Percentiles rank a stretch among this genome's conserved stretches.
Evolutionary conservation across 305 asterid species (phyloP).

Genomic region (Fraxinus floribunda): DNA sequence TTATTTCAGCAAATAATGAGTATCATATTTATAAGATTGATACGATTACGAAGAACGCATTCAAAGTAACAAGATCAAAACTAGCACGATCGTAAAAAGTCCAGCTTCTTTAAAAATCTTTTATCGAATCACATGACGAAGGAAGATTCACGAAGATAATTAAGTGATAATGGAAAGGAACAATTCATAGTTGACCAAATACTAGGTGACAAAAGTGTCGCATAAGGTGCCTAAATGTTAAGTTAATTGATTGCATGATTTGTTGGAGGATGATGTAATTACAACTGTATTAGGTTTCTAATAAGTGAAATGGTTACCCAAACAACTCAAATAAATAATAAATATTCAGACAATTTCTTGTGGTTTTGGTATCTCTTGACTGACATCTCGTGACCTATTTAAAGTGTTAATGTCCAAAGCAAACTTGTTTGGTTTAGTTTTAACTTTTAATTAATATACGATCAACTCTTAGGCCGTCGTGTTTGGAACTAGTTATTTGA

Average conservation of each 20-base stretch:
- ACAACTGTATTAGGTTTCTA: constrained; percentile 37
- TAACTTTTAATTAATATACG: constrained; percentile 10
- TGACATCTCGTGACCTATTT: constrained; percentile 52
- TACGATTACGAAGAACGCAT: too few relatives aligned
- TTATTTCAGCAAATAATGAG: background rate
- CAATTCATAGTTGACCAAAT: constrained; percentile 39
- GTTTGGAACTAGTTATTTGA: background rate
- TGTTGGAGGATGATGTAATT: constrained; percentile 39
- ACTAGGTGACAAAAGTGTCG: constrained; percentile 31
- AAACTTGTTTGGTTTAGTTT: constrained; percentile 34
- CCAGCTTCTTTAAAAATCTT: background rate
- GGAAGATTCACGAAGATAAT: background rate
- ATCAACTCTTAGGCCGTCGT: constrained; percentile 20
- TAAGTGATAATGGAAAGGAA: background rate
- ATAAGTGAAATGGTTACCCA: constrained; percentile 26
- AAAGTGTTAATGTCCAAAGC: background rate
- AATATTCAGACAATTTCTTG: constrained; percentile 34
- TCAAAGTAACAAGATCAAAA: background rate
- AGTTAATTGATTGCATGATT: constrained; percentile 23
- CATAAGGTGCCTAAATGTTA: constrained; percentile 23
- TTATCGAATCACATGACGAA: background rate
- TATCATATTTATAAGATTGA: background rate
- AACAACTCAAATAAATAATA: background rate
- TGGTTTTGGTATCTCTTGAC: constrained; percentile 56
- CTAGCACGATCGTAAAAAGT: background rate